Evolutionary conservation across 495 filamentous ascomycete species (phyloP).

Genomic region (Hapsidospora chrysogenum): DNA sequence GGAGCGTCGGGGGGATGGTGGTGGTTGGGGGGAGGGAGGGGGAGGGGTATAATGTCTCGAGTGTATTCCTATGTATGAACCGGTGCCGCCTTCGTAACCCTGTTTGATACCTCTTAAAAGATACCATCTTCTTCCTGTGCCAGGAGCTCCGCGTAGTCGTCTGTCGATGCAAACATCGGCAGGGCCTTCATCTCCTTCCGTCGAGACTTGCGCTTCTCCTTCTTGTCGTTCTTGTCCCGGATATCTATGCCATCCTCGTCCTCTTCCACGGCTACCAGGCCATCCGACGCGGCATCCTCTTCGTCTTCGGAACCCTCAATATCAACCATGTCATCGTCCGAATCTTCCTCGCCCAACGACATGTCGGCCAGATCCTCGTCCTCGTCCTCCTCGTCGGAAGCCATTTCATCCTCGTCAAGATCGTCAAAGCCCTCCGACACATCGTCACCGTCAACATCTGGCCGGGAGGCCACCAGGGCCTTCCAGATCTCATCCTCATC

Average conservation of each 20-base stretch:
- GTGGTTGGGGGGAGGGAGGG: too few relatives aligned
- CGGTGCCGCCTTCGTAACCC: neutral
- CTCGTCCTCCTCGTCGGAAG: conserved; percentile 27
- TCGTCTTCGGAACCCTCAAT: conserved; percentile 20
- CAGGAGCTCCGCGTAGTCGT: conserved; percentile 85
- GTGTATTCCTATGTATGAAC: too few relatives aligned
- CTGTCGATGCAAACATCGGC: conserved; percentile 79
- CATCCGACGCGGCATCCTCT: conserved; percentile 26
- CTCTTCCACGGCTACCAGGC: conserved; percentile 27
- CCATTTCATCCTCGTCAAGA: conserved; percentile 12
- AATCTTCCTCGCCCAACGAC: conserved; percentile 22
- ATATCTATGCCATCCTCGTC: conserved; percentile 7
- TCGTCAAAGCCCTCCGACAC: conserved; percentile 28
- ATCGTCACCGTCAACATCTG: conserved; percentile 42
- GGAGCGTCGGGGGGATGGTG: too few relatives aligned
- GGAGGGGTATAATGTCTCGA: too few relatives aligned
- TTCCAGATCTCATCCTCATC: conserved; percentile 77
- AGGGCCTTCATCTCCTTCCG: conserved; percentile 72
- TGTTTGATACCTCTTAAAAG: conserved; percentile 7
- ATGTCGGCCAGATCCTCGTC: conserved; percentile 35
- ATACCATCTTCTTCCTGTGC: conserved; percentile 57
- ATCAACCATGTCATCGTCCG: conserved; percentile 18
- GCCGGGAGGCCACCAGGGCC: conserved; percentile 48
- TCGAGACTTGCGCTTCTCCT: conserved; percentile 28
- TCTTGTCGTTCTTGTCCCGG: conserved; percentile 7